Evolutionary conservation across 176 grass and related monocot genomes (phyloP), one percentile per base, ranked within the genome.

Genomic region (Zizania latifolia): DNA sequence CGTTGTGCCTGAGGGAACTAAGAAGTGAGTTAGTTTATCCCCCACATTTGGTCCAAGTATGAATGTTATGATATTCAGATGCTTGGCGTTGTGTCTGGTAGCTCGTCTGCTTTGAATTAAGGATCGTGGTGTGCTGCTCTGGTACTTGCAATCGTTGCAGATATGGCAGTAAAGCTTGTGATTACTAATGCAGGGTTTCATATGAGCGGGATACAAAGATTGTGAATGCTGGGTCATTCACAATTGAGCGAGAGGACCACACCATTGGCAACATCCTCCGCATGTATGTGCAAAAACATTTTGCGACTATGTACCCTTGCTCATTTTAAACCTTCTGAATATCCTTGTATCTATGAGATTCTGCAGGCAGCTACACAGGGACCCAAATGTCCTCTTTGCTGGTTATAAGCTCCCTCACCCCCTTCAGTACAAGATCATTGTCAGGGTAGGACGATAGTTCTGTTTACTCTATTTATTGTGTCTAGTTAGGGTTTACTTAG

Each of bases 341-440:
- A 65, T 19, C 66, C 51, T 17, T 56, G 24, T 31, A 30, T 78
- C 34, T 76, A 12, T 36, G 61, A 38, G 1, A 66, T n/a, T 27
- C 44, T 39, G 16, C 35, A 86, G 84, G 84, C 84, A 86, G 56
- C 78, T 86, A 21, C 84, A 86, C 65, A 81, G 57, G 40, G 84
- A 86, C 28, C 84, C 78, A 36, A 81, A 82, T 81, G 84, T 86
- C 58, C 64, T 81, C 12, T 86, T 86, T 31, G 78, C 84, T 86
- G 84, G 84, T 64, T 86, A 86, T 82, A 82, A 78, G 75, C 62
- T 66, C 32, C 75, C 75, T 55, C 75, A 78, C 16, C 75, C 61
- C 62, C 75, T 78, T 81, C 84, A 82, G 45, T 86, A 86, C 65
- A 86, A 86, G 64, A 76, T 86, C 66, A 81, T 81, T 70, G 78